These are phyloP conservation scores for Scheffersomyces segobiensis DNA, from an alignment of 1,139 yeast species.

Conservation along the genomic window DNA sequence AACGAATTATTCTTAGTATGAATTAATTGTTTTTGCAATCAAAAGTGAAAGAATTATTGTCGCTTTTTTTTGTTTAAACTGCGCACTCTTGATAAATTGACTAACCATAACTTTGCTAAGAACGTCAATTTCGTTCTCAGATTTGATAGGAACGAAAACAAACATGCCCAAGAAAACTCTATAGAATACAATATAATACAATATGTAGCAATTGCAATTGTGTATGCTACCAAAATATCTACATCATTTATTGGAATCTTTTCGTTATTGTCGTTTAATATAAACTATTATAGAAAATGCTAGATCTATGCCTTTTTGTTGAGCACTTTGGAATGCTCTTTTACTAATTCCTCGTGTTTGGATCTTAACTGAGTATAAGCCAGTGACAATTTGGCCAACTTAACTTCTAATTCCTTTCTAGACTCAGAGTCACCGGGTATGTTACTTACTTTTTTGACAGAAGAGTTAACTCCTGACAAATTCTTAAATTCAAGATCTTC, in stretches of 20 bases:
- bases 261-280: neutral
- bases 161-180: neutral
- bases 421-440: conserved; percentile 11
- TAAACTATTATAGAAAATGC: neutral
- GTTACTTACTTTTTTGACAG: conserved; percentile 22
- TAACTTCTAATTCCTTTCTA: conserved; percentile 37
- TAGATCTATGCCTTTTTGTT: neutral
- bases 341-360: conserved; percentile 60
- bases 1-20: neutral
- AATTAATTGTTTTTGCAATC: neutral
- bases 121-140: neutral
- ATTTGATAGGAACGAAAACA: neutral
- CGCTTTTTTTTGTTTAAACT: too few species aligned
- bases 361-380: conserved; percentile 61
- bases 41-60: neutral
- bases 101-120: neutral
- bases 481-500: conserved; percentile 56
- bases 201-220: too few species aligned
- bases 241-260: neutral
- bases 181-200: too few species aligned
- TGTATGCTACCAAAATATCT: neutral
- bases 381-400: conserved; percentile 49
- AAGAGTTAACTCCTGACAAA: conserved; percentile 37
- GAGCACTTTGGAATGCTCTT: conserved; percentile 50
- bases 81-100: too few species aligned